Percentiles rank a stretch among this genome's conserved stretches.
phyloP scores from a whole-genome alignment of 345 rosid species.

The Nasturtium officinale region DNA sequence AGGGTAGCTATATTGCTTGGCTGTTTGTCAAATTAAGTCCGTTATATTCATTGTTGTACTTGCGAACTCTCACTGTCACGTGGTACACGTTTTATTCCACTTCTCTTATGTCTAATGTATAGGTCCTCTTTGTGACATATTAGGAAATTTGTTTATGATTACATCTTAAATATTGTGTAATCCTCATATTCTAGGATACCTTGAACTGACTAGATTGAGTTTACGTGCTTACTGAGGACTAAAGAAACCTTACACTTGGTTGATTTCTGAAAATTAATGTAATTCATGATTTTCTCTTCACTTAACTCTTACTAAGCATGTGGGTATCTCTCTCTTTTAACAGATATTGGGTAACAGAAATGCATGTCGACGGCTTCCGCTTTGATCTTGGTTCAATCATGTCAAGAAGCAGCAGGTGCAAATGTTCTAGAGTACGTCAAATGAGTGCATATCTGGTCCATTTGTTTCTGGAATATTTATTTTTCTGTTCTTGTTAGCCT shows the following conservation, averaged over 20 bases:
- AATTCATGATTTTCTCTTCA: conserved; percentile 7
- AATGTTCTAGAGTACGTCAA: conserved; percentile 31
- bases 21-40: background rate
- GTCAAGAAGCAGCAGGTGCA: conserved; percentile 88
- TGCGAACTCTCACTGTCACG: background rate
- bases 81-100: background rate
- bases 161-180: background rate
- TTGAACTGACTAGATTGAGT: background rate
- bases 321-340: conserved; percentile 27
- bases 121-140: conserved; percentile 6
- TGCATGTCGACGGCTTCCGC: conserved; percentile 99
- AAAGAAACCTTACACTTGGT: conserved; percentile 9
- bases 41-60: conserved; percentile 17
- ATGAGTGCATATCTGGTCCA: conserved; percentile 22
- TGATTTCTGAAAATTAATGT: background rate
- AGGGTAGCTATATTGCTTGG: conserved; percentile 12
- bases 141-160: background rate
- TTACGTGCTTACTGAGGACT: conserved; percentile 12
- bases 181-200: background rate
- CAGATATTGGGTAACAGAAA: conserved; percentile 98
- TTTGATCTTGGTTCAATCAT: conserved; percentile 97
- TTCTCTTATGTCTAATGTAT: background rate
- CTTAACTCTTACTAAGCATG: conserved; percentile 14
- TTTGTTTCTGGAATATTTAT: conserved; percentile 33
- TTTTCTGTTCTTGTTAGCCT: conserved; percentile 51